A percentile compares a stretch with the other conserved stretches of the same genome.
Evolutionary conservation across 768 basidiomycete genomes (phyloP).

Genomic region (Psilocybe sp.): DNA sequence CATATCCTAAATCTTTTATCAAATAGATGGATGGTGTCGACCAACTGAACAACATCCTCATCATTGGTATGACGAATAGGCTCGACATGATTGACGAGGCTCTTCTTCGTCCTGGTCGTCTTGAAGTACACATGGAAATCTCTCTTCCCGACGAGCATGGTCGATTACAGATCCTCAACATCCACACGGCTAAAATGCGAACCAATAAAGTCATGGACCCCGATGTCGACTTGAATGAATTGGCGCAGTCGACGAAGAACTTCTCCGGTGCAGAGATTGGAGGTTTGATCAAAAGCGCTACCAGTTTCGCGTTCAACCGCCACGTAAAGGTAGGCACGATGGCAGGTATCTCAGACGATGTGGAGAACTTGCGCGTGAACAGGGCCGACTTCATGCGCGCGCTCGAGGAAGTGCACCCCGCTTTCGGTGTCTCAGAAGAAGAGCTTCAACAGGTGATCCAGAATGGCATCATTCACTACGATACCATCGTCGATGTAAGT

Average conservation of each 20-base stretch:
- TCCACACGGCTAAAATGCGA: constrained; percentile 95
- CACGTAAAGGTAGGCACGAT: constrained; percentile 98
- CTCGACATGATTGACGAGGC: constrained; percentile 99
- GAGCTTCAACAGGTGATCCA: constrained; percentile 91
- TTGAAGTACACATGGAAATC: constrained; percentile 99
- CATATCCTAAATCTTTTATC: too few species aligned
- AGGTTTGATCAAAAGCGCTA: constrained; percentile 96
- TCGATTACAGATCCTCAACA: constrained; percentile 88
- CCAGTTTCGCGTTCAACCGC: constrained; percentile 95
- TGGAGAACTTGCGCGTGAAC: constrained; percentile 90
- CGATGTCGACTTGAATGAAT: constrained; percentile 80
- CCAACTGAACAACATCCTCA: constrained; percentile 96
- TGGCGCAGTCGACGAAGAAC: constrained; percentile 88
- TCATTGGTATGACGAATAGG: constrained; percentile 99
- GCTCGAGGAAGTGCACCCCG: constrained; percentile 91
- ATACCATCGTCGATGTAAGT: constrained; percentile 70
- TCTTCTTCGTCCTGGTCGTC: constrained; percentile 92
- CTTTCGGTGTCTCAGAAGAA: constrained; percentile 97
- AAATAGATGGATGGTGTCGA: constrained; percentile 99
- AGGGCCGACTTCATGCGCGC: constrained; percentile 85
- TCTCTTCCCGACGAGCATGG: constrained; percentile 94
- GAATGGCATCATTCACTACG: constrained; percentile 94
- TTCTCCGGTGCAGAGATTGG: constrained; percentile 96
- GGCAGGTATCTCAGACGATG: constrained; percentile 94
- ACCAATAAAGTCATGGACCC: constrained; percentile 84